phyloP scores from a whole-genome alignment of 805 yeast species.

The Komagataella pastoris region DNA sequence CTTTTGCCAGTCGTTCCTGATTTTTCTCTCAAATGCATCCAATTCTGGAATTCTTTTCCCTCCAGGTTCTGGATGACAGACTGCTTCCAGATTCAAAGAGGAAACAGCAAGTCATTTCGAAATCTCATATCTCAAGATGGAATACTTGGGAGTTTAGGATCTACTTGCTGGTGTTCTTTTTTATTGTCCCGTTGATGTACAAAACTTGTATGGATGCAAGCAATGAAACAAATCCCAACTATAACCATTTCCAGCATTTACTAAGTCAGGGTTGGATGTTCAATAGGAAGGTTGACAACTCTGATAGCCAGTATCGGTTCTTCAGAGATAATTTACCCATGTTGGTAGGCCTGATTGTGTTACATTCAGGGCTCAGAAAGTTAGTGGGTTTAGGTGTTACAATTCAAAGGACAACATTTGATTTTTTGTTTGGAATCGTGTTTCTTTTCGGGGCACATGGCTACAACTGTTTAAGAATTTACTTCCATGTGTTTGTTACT shows the following conservation, averaged over 20 bases:
- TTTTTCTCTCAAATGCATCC: neutral
- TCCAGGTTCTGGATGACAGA: slow-evolving; percentile 40
- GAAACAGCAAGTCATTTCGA: slow-evolving; percentile 17
- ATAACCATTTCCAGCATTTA: slow-evolving; percentile 42
- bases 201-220: slow-evolving; percentile 75
- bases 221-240: slow-evolving; percentile 62
- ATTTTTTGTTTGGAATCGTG: slow-evolving; percentile 53
- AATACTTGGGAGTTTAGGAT: slow-evolving; percentile 58
- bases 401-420: slow-evolving; percentile 45
- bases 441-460: slow-evolving; percentile 76
- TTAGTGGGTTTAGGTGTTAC: slow-evolving; percentile 12
- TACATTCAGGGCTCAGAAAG: slow-evolving; percentile 43
- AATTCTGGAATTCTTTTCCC: slow-evolving; percentile 25
- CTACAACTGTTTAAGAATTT: slow-evolving; percentile 47
- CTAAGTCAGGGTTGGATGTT: slow-evolving; percentile 79
- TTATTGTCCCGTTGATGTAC: slow-evolving; percentile 75
- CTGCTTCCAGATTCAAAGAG: slow-evolving; percentile 24
- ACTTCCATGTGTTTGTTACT: slow-evolving; percentile 41
- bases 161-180: slow-evolving; percentile 46
- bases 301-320: slow-evolving; percentile 80
- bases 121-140: slow-evolving; percentile 47
- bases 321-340: slow-evolving; percentile 71
- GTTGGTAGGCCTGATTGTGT: slow-evolving; percentile 36
- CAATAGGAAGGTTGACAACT: slow-evolving; percentile 85
- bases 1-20: neutral